phyloP scores from a whole-genome alignment of 2,329 filamentous ascomycete species.

The Xenoacremonium recifei region DNA sequence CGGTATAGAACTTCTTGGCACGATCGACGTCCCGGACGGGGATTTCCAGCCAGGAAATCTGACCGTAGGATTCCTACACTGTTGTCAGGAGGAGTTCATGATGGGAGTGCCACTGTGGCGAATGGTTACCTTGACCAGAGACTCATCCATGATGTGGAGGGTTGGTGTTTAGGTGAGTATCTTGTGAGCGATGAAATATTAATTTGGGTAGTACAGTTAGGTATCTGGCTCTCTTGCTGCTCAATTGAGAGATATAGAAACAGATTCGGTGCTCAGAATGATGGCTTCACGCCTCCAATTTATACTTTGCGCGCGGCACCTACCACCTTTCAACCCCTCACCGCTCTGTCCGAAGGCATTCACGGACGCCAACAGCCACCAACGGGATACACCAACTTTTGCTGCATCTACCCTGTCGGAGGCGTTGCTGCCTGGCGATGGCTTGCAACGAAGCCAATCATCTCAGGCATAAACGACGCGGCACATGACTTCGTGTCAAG shows the following conservation, averaged over 20 bases:
- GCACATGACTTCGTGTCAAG: conserved; percentile 25
- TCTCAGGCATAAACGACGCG: conserved; percentile 1
- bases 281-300: conserved; percentile 7
- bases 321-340: not conserved
- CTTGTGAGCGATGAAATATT: not conserved
- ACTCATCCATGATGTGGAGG: conserved; percentile 9
- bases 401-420: conserved; percentile 5
- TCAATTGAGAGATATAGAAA: not conserved
- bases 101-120: not conserved
- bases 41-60: conserved; percentile 39
- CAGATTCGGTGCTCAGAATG: not conserved
- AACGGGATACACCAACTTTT: conserved; percentile 1
- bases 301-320: conserved; percentile 15
- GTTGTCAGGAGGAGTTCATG: not conserved
- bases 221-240: not conserved
- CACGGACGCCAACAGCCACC: not conserved
- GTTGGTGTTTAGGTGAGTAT: not conserved
- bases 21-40: conserved; percentile 33
- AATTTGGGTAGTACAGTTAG: not conserved
- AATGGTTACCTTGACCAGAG: conserved; percentile 11
- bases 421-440: conserved; percentile 22
- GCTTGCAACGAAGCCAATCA: conserved; percentile 18
- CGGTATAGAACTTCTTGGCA: conserved; percentile 36
- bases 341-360: too few relatives aligned
- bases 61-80: conserved; percentile 25